Percentiles rank a stretch among this genome's conserved stretches.
Evolutionary conservation across 2,329 filamentous ascomycete genomes (phyloP).

Genomic region (Nothomitra cinnamomea): DNA sequence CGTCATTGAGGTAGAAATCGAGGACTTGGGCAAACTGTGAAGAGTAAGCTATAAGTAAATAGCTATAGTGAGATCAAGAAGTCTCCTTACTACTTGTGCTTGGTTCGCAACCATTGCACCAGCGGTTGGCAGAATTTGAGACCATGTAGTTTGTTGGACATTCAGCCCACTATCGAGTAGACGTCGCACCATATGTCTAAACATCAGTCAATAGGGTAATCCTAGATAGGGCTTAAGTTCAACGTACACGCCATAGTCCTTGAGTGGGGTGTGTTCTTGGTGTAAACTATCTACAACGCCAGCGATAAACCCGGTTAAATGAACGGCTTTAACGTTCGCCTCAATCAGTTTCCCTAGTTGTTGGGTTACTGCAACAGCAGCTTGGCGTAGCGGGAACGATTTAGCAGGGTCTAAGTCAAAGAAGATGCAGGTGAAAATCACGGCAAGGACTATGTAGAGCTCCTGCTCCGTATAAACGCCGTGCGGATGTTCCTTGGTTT

Average conservation of each 20-base stretch:
- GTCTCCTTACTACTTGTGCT: constrained; percentile 45
- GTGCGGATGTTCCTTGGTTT: constrained; percentile 31
- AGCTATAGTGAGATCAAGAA: constrained; percentile 8
- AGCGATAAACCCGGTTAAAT: constrained; percentile 24
- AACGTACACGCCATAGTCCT: constrained; percentile 38
- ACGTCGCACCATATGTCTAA: constrained; percentile 38
- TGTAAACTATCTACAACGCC: constrained; percentile 29
- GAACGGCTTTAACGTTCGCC: constrained; percentile 45
- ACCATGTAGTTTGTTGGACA: constrained; percentile 50
- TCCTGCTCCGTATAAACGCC: constrained; percentile 40
- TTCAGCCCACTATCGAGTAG: constrained; percentile 46
- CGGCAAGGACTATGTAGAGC: constrained; percentile 41
- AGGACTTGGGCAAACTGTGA: constrained; percentile 52
- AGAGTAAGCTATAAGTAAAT: not conserved
- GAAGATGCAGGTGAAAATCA: constrained; percentile 50
- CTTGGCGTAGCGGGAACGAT: constrained; percentile 45
- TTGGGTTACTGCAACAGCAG: constrained; percentile 36
- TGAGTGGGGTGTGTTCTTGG: constrained; percentile 37
- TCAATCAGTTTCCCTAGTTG: constrained; percentile 47
- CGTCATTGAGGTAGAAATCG: constrained; percentile 50
- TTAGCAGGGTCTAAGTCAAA: constrained; percentile 48
- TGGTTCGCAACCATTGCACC: constrained; percentile 53
- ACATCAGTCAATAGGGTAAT: not conserved
- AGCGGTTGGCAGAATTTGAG: constrained; percentile 50
- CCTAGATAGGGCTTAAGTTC: not conserved